Evolutionary conservation across 2,329 filamentous ascomycete genomes (phyloP).

Genomic region (Aspergillus quadricinctus): DNA sequence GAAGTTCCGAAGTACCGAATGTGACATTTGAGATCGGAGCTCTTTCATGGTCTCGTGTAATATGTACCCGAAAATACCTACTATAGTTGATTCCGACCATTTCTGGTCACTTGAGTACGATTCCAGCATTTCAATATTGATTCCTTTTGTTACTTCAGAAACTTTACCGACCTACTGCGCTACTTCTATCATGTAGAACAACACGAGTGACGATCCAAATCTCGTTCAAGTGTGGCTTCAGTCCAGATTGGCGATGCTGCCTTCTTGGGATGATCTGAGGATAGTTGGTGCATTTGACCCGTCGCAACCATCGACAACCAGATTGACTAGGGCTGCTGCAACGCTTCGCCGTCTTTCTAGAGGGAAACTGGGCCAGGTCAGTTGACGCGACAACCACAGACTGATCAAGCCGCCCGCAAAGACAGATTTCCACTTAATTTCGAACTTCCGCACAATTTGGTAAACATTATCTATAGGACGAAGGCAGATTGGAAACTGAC

Average conservation of each 20-base stretch:
- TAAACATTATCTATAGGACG: background rate
- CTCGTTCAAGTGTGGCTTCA: background rate
- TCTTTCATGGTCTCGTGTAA: conserved; percentile 18
- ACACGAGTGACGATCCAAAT: background rate
- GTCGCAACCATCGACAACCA: too few species aligned
- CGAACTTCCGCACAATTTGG: too few species aligned
- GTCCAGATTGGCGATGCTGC: background rate
- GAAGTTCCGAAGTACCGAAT: conserved; percentile 9
- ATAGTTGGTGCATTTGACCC: too few species aligned
- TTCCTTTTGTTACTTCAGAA: conserved; percentile 18
- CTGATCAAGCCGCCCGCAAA: too few species aligned
- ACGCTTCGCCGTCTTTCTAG: too few species aligned
- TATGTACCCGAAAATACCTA: conserved; percentile 36
- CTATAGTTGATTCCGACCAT: conserved; percentile 19
- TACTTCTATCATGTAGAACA: background rate
- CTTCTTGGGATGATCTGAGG: background rate
- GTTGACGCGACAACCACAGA: too few species aligned
- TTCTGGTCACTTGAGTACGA: conserved; percentile 25
- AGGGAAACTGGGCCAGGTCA: too few species aligned
- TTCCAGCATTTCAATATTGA: conserved; percentile 26
- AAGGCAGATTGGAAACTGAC: background rate
- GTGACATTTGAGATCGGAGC: conserved; percentile 13
- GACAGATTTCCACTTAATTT: too few species aligned
- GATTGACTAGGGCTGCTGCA: too few species aligned
- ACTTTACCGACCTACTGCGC: background rate